These are phyloP conservation scores for Rhizophora apiculata DNA, from an alignment of 345 rosid species.

Conservation along the genomic window DNA sequence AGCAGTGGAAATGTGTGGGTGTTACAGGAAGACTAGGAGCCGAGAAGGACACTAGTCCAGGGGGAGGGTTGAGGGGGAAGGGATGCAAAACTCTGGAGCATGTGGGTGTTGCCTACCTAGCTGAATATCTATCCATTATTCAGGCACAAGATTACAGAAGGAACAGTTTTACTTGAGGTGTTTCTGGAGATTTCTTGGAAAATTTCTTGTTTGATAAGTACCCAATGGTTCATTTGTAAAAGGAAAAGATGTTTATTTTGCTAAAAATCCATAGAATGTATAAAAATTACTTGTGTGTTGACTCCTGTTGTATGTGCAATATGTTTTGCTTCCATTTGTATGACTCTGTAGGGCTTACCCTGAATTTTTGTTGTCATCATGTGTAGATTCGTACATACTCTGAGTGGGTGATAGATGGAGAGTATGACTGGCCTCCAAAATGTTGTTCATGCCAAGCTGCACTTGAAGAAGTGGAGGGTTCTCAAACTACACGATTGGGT, in stretches of 20 bases:
- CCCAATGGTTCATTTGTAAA: neutral
- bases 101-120: neutral
- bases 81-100: neutral
- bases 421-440: slow-evolving; percentile 90
- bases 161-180: neutral
- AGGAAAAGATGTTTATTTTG: neutral
- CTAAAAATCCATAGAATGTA: neutral
- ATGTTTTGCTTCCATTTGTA: slow-evolving; percentile 11
- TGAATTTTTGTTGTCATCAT: slow-evolving; percentile 6
- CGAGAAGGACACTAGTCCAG: too few relatives aligned
- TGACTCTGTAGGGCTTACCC: slow-evolving; percentile 6
- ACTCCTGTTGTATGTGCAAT: slow-evolving; percentile 1
- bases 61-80: neutral
- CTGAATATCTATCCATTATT: neutral
- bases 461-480: slow-evolving; percentile 63
- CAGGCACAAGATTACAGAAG: neutral
- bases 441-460: slow-evolving; percentile 78
- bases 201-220: neutral
- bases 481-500: slow-evolving; percentile 86
- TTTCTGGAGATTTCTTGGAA: neutral
- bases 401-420: slow-evolving; percentile 99
- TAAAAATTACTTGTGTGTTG: neutral
- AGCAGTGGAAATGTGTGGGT: too few relatives aligned
- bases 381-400: slow-evolving; percentile 89
- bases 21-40: too few relatives aligned